Evolutionary conservation across 1,284 basidiomycete genomes (phyloP), one percentile per base, ranked within the genome.

Genomic region (Neonothopanus nambi): DNA sequence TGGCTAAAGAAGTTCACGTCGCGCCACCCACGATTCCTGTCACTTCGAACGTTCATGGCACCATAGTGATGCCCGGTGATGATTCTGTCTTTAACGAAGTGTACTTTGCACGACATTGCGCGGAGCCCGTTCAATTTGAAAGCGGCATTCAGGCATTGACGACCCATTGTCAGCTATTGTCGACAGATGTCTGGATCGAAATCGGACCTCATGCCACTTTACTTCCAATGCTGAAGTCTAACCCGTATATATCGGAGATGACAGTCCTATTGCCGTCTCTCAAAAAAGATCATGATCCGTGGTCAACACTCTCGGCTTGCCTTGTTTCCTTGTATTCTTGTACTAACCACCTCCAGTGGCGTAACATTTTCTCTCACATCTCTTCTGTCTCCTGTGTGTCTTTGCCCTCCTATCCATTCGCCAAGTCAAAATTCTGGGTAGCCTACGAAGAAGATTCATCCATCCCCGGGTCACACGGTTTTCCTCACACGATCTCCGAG

Each of bases 331-430:
- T 89, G 9, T 88, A 82, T 62, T 59, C 63, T 3, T 74, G 70
- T 3, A 62, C 66, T 18, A 52, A 72, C 33, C 56, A 66, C 1
- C 52, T 89, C 20, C 57, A 72, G 17, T 89, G 87, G 87, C 72
- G 80, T 21, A 63, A 70, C 12, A 73, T 81, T 3, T 89, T 83
- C 60, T 60, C 72, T 0, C 77, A 82, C 51, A 57, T 82, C 2
- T 59, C 71, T 1, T 57, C 68, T 2, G 61, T 68, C 3, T 67
- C 69, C 11, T 78, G 77, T 56, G 59, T 77, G 11, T 75, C 77
- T 53, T 65, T 87, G 11, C 87, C 87, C 0, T 68, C 74, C 2
- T 89, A 89, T 63, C 85, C 85, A 0, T 86, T 88, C 61, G 68
- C 74, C 6, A 71, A 70, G 43, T 70, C 73, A 0, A 76, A 73